phyloP scores from a whole-genome alignment of 306 rosid genomes.

The Quercus wislizeni region DNA sequence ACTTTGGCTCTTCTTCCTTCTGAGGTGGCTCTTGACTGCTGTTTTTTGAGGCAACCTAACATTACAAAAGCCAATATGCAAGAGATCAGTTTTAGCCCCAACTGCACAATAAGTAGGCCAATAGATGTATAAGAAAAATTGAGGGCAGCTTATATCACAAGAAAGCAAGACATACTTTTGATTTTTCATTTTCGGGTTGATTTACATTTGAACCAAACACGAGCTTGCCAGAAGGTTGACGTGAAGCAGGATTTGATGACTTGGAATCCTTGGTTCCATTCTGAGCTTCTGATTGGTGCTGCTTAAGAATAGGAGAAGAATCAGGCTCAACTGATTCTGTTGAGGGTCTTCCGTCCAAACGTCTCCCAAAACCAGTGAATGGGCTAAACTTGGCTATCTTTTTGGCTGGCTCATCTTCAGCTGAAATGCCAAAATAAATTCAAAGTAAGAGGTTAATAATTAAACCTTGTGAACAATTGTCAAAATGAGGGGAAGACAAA shows the following conservation, averaged over 20 bases:
- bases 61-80: slow-evolving; percentile 9
- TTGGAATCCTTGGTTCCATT: slow-evolving; percentile 26
- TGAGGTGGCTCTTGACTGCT: slow-evolving; percentile 25
- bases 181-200: slow-evolving; percentile 18
- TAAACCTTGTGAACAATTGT: not conserved
- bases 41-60: slow-evolving; percentile 22
- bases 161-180: slow-evolving; percentile 29
- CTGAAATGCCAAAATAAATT: slow-evolving; percentile 20
- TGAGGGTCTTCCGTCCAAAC: slow-evolving; percentile 45
- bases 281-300: slow-evolving; percentile 17
- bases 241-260: slow-evolving; percentile 19
- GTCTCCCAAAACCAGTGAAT: slow-evolving; percentile 48
- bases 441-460: not conserved
- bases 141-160: not conserved
- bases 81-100: not conserved
- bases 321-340: slow-evolving; percentile 28
- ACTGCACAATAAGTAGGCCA: not conserved
- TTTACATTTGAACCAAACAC: slow-evolving; percentile 45
- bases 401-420: slow-evolving; percentile 36
- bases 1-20: slow-evolving; percentile 35
- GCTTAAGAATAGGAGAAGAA: slow-evolving; percentile 26
- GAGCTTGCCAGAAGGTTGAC: slow-evolving; percentile 43
- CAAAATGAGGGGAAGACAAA: not conserved
- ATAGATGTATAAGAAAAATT: not conserved
- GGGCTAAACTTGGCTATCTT: slow-evolving; percentile 36